Conservation (phyloP, 2,329 filamentous ascomycete genomes). For the Beauveria caledonica region DNA sequence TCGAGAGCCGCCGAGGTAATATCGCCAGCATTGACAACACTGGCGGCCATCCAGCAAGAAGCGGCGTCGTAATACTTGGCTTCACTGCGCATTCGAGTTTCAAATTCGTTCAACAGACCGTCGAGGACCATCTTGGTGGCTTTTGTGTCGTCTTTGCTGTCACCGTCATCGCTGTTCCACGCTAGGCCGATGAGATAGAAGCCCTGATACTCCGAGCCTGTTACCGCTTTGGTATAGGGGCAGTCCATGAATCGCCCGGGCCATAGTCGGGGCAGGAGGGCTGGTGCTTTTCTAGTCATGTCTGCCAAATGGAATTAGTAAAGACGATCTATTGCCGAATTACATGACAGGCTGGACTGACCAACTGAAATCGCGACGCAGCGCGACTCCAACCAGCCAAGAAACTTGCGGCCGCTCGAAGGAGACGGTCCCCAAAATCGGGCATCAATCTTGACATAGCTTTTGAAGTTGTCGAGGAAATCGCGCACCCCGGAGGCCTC, state of each 20-base stretch:
- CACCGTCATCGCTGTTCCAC: constrained; percentile 17
- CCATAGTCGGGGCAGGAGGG: constrained; percentile 51
- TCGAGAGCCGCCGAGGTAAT: constrained; percentile 39
- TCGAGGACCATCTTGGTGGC: constrained; percentile 35
- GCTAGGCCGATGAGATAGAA: constrained; percentile 55
- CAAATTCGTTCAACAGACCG: constrained; percentile 38
- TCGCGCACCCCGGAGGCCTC: constrained; percentile 24
- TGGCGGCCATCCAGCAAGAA: constrained; percentile 40
- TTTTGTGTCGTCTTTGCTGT: constrained; percentile 33
- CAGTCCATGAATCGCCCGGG: constrained; percentile 47
- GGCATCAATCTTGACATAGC: constrained; percentile 52
- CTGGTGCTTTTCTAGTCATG: constrained; percentile 43
- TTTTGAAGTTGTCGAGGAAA: constrained; percentile 44
- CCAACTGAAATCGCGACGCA: constrained; percentile 50
- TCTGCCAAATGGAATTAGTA: constrained; percentile 26
- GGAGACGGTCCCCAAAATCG: constrained; percentile 57
- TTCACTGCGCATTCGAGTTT: constrained; percentile 36
- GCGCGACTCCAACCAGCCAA: constrained; percentile 57
- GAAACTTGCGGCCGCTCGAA: constrained; percentile 43
- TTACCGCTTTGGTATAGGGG: constrained; percentile 14
- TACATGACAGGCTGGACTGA: constrained; percentile 23
- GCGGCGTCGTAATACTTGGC: constrained; percentile 40
- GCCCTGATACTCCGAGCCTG: constrained; percentile 44
- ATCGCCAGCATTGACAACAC: constrained; percentile 29
- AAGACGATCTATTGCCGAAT: not conserved